phyloP scores from a whole-genome alignment of 768 basidiomycete genomes.

The Pulveroboletus frians region DNA sequence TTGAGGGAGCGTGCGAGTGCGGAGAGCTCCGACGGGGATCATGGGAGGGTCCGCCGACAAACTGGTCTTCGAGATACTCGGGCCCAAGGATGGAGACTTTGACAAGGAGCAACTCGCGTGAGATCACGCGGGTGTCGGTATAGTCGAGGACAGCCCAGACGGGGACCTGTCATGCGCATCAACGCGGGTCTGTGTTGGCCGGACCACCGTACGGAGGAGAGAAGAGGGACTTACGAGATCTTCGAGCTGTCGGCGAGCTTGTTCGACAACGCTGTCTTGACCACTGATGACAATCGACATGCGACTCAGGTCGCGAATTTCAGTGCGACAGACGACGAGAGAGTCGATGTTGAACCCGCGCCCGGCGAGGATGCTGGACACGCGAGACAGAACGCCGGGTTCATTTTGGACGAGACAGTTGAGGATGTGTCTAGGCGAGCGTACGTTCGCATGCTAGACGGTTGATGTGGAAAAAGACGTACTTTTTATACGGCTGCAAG shows the following conservation, averaged over 20 bases:
- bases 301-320: slow-evolving; percentile 91
- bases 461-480: not conserved
- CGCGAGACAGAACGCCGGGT: slow-evolving; percentile 97
- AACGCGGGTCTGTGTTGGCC: not conserved
- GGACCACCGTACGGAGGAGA: not conserved
- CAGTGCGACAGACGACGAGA: slow-evolving; percentile 95
- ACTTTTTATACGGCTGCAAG: slow-evolving; percentile 91
- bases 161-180: slow-evolving; percentile 61
- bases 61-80: slow-evolving; percentile 92
- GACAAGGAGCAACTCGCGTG: slow-evolving; percentile 89
- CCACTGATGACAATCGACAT: slow-evolving; percentile 98
- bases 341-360: slow-evolving; percentile 99
- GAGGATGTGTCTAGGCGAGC: slow-evolving; percentile 69
- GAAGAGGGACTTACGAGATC: slow-evolving; percentile 67
- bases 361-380: slow-evolving; percentile 95
- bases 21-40: slow-evolving; percentile 50
- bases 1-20: not conserved
- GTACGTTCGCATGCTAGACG: not conserved
- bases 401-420: slow-evolving; percentile 99
- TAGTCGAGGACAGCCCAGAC: slow-evolving; percentile 99
- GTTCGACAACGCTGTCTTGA: slow-evolving; percentile 97
- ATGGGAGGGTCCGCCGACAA: slow-evolving; percentile 79
- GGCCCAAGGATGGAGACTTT: slow-evolving; percentile 97
- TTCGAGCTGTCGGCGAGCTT: slow-evolving; percentile 91
- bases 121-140: slow-evolving; percentile 85